These are phyloP conservation scores for Gypsophila paniculata DNA, from an alignment of 179 eudicot species.

Conservation along the genomic window DNA sequence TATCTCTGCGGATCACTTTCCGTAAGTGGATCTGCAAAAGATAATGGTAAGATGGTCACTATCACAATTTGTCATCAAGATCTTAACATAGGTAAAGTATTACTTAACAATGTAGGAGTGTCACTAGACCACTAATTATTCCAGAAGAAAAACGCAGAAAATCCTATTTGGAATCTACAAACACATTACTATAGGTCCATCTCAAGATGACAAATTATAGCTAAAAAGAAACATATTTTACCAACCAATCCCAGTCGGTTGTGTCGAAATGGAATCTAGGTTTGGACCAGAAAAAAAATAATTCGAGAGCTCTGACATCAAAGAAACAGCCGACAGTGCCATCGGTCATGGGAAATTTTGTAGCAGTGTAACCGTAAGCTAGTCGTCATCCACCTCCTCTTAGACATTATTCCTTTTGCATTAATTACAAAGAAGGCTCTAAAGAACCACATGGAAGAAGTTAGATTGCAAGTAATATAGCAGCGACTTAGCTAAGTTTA, in stretches of 20 bases:
- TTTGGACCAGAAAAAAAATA: no score
- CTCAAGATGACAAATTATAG: no score
- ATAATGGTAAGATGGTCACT: conserved; percentile 14
- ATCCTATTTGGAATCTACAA: no score
- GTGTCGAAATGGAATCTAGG: no score
- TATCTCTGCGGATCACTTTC: conserved; percentile 82
- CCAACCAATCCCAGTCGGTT: no score
- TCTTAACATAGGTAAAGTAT: background rate
- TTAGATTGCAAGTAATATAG: no score
- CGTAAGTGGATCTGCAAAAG: conserved; percentile 76
- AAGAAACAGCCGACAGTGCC: background rate
- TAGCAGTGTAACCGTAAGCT: background rate
- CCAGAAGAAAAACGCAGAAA: background rate
- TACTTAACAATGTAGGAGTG: background rate
- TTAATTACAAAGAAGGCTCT: background rate
- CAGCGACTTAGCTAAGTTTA: background rate
- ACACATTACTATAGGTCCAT: no score
- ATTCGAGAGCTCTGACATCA: no score
- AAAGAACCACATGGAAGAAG: background rate
- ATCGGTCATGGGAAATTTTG: background rate
- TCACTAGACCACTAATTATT: background rate
- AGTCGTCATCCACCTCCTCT: background rate
- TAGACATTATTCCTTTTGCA: background rate
- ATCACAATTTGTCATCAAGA: background rate
- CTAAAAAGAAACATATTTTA: no score